Percentiles rank a stretch among this genome's conserved stretches.
Conservation (phyloP, 176 grass and related monocot genomes). For the Oryza coarctata region DNA sequence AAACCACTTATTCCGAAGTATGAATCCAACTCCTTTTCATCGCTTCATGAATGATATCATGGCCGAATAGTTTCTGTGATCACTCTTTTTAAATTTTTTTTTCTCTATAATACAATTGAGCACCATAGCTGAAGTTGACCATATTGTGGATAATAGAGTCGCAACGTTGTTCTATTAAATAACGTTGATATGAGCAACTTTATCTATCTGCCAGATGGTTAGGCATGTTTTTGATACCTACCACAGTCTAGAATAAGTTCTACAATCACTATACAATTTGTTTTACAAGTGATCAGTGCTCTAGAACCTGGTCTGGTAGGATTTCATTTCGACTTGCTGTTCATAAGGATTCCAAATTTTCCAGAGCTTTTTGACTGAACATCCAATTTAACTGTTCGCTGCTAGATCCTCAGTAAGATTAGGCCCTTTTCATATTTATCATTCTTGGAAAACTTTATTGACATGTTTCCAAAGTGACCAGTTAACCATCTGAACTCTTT, state of each 20-base stretch:
- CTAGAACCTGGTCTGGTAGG: not conserved
- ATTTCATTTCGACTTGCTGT: not conserved
- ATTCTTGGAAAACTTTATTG: not conserved
- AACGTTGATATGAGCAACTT: not conserved
- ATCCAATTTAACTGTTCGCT: not conserved
- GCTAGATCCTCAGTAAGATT: not conserved
- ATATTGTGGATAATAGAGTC: not conserved
- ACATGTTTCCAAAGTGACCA: not conserved
- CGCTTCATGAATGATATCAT: not conserved
- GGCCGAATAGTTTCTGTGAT: not conserved
- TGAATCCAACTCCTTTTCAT: conserved; percentile 25
- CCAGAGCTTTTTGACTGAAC: not conserved
- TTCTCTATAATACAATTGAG: conserved; percentile 3
- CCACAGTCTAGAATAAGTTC: not conserved
- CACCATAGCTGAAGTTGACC: not conserved
- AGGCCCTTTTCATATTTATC: not conserved
- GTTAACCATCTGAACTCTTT: not conserved
- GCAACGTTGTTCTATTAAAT: conserved; percentile 2
- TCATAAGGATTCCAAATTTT: not conserved
- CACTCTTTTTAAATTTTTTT: conserved; percentile 5
- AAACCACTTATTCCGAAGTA: conserved; percentile 99
- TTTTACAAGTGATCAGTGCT: not conserved
- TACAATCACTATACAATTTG: not conserved
- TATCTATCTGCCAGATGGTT: not conserved
- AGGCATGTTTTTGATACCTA: conserved; percentile 5